Evolutionary conservation across 2,329 filamentous ascomycete genomes (phyloP), one percentile per base, ranked within the genome.

Genomic region (Alternaria triticina): DNA sequence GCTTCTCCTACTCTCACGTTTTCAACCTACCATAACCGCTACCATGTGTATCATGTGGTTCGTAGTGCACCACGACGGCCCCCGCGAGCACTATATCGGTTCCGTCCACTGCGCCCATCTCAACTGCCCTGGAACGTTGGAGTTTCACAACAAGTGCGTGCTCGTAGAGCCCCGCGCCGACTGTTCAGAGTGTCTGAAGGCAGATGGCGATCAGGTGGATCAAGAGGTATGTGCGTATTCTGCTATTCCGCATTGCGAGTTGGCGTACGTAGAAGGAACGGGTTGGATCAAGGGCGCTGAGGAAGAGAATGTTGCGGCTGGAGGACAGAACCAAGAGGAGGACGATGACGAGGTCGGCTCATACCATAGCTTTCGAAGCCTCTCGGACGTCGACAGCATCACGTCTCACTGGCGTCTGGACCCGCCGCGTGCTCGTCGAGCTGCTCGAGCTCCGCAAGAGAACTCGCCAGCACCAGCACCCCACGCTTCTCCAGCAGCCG

Each of bases 1-100:
- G 13, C 20, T 1, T n/a, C 17, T 52, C 7, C 5, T 4, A 36
- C 1, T 36, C n/a, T 8, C 5, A 6, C 33, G 20, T 52, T 52
- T 23, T 2, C 28, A 7, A 1, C 3, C 28, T 4, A 52, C 15
- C 6, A 15, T 13, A 51, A 47, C 3, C 6, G n/a, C 49, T 20
- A 8, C 6, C 7, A 69, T 69, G 67, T 69, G 67, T 40, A 57
- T 69, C 20, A 44, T 40, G 10, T 69, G 57, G 54, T 59, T 59
- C 45, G 30, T 43, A n/a, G 4, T 13, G 12, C 52, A 67, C 27
- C 15, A 47, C 11, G 43, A 57, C 30, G 54, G 46, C 28, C 22
- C 22, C 6, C 50, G 30, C 2, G 23, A 56, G 17, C 57, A 60
- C 30, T 20, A 4, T 15, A 7, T 47, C 10, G 15, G 1, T 1